Conservation (phyloP, 352 stramenopile species). For the Globisporangium polare region DNA sequence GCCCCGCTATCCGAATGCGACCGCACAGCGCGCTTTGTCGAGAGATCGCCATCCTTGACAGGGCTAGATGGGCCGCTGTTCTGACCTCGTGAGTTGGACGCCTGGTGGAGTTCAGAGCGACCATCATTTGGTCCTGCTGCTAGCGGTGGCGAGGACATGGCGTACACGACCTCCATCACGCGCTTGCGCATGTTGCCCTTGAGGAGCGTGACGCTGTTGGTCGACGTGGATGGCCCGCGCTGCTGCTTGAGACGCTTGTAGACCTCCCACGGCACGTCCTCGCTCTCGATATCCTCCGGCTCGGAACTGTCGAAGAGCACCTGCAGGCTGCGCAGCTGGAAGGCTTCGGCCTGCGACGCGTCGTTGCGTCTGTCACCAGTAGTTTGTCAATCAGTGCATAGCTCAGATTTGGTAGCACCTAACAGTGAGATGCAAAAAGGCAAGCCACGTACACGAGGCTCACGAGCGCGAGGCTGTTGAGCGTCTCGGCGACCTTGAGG, state of each 20-base stretch:
- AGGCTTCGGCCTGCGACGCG: constrained; percentile 29
- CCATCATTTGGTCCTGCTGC: not conserved
- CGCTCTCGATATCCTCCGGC: constrained; percentile 65
- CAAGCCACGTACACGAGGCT: constrained; percentile 30
- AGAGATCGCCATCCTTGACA: constrained; percentile 1
- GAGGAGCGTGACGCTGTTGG: constrained; percentile 56
- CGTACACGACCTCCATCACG: constrained; percentile 32
- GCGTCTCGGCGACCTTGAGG: constrained; percentile 69
- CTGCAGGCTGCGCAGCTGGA: constrained; percentile 56
- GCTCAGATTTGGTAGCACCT: no score
- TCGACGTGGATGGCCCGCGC: constrained; percentile 49
- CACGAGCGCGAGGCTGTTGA: constrained; percentile 73
- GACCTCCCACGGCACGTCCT: constrained; percentile 77
- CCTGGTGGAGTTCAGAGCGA: not conserved
- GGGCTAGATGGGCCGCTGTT: constrained; percentile 5
- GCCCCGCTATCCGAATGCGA: constrained; percentile 48
- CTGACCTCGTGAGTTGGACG: not conserved
- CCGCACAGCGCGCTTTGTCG: constrained; percentile 20
- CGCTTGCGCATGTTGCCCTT: constrained; percentile 64
- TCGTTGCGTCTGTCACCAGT: constrained; percentile 30
- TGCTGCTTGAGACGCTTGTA: constrained; percentile 74
- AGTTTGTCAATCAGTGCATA: not conserved
- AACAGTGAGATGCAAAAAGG: not conserved
- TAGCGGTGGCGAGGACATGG: not conserved
- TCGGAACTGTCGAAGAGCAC: constrained; percentile 48